Evolutionary conservation across 768 basidiomycete species (phyloP).

Genomic region (Russula dissimulans): DNA sequence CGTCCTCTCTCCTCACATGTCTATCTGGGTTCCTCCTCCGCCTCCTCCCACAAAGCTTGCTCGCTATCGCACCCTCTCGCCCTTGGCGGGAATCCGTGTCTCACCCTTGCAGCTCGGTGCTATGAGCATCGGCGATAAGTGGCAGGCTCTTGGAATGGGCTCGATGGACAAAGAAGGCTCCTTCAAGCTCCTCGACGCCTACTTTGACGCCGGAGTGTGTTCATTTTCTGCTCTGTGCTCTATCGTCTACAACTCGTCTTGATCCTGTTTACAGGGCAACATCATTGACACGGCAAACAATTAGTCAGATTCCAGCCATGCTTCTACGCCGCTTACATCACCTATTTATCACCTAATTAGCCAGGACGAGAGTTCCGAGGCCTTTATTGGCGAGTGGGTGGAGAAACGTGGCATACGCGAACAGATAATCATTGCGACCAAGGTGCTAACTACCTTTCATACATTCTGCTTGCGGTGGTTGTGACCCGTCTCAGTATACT

Average conservation of each 20-base stretch:
- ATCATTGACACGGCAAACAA: slow-evolving; percentile 41
- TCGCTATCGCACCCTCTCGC: slow-evolving; percentile 32
- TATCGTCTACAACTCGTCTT: slow-evolving; percentile 22
- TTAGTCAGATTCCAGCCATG: slow-evolving; percentile 27
- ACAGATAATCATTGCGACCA: slow-evolving; percentile 42
- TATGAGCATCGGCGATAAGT: slow-evolving; percentile 41
- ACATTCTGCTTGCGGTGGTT: slow-evolving; percentile 6
- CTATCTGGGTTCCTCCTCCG: not conserved
- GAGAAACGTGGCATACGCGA: slow-evolving; percentile 35
- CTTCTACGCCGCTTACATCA: not conserved
- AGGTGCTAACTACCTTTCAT: slow-evolving; percentile 21
- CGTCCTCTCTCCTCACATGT: not conserved
- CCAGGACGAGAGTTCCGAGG: slow-evolving; percentile 49
- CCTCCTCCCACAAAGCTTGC: slow-evolving; percentile 21
- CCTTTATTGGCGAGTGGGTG: slow-evolving; percentile 45
- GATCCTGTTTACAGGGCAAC: slow-evolving; percentile 36
- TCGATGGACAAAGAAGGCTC: slow-evolving; percentile 34
- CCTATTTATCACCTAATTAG: slow-evolving; percentile 20
- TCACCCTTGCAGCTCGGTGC: slow-evolving; percentile 42
- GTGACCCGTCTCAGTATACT: not conserved
- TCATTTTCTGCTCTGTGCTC: slow-evolving; percentile 21
- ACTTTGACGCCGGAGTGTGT: slow-evolving; percentile 38
- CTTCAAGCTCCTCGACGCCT: slow-evolving; percentile 40
- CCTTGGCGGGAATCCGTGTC: slow-evolving; percentile 36
- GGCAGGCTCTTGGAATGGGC: slow-evolving; percentile 32